Evolutionary conservation across 331 rosid species (phyloP).

Genomic region (Arachis monticola): DNA sequence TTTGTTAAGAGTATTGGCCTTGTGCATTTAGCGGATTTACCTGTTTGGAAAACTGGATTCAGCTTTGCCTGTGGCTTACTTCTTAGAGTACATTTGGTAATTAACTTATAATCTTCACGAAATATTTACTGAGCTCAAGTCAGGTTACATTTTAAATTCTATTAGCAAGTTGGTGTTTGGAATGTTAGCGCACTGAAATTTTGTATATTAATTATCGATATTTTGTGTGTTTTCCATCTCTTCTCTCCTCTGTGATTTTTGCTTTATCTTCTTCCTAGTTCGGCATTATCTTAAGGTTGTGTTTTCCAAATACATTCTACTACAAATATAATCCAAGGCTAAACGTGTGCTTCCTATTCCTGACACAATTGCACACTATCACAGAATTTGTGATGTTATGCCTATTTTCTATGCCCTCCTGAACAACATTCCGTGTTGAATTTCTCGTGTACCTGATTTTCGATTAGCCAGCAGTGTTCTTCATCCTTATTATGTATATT

Average conservation of each 20-base stretch:
- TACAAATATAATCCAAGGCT: conserved; percentile 6
- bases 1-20: conserved; percentile 12
- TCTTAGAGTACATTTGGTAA: conserved; percentile 2
- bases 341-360: background rate
- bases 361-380: background rate
- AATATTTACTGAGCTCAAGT: background rate
- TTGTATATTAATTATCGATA: background rate
- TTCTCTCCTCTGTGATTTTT: background rate
- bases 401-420: background rate
- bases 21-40: background rate
- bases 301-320: conserved; percentile 9
- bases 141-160: background rate
- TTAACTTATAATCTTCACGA: background rate
- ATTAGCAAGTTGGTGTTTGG: background rate
- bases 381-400: background rate
- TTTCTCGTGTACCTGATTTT: background rate
- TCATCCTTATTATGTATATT: background rate
- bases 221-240: background rate
- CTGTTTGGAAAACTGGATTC: conserved; percentile 1
- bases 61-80: background rate
- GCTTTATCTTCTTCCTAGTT: background rate
- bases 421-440: background rate
- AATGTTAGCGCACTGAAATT: background rate
- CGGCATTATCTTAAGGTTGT: background rate
- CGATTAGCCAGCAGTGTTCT: background rate